Conservation (phyloP, 2,329 filamentous ascomycete genomes). For the Rosellinia necatrix region DNA sequence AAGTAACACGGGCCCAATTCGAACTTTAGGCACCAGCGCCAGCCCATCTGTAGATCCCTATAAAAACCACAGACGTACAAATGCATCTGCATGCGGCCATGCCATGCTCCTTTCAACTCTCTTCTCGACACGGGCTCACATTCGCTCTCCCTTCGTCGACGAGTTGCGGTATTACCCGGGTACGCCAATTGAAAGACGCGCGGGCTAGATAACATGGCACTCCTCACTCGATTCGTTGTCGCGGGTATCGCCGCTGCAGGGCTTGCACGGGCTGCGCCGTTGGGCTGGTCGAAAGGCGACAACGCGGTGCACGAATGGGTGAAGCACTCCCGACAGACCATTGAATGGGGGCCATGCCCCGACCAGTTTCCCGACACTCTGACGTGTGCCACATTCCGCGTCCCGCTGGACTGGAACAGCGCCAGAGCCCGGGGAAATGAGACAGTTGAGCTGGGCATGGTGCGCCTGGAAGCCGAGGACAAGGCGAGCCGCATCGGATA, state of each 20-base stretch:
- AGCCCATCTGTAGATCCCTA: too few relatives aligned
- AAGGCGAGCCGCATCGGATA: slow-evolving; percentile 40
- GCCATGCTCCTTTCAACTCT: too few relatives aligned
- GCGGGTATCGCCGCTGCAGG: slow-evolving; percentile 14
- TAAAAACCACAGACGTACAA: too few relatives aligned
- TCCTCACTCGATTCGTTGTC: neutral
- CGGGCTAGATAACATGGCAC: slow-evolving; percentile 8
- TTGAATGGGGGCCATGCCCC: slow-evolving; percentile 27
- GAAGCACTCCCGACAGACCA: slow-evolving; percentile 16
- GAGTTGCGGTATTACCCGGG: too few relatives aligned
- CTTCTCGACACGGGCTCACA: too few relatives aligned
- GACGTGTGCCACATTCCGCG: slow-evolving; percentile 36
- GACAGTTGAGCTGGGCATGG: slow-evolving; percentile 36
- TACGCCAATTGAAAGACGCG: too few relatives aligned
- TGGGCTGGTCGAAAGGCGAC: neutral
- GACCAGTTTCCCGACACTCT: slow-evolving; percentile 22
- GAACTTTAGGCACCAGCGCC: too few relatives aligned
- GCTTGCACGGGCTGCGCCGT: slow-evolving; percentile 15
- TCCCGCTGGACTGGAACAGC: slow-evolving; percentile 37
- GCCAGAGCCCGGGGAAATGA: slow-evolving; percentile 22
- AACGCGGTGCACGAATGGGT: slow-evolving; percentile 15
- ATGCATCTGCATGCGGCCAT: too few relatives aligned
- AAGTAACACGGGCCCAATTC: too few relatives aligned
- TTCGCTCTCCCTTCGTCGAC: neutral
- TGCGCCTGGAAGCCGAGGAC: slow-evolving; percentile 34